Evolutionary conservation across 2,329 filamentous ascomycete species (phyloP).

Genomic region (Escovopsis sp.): DNA sequence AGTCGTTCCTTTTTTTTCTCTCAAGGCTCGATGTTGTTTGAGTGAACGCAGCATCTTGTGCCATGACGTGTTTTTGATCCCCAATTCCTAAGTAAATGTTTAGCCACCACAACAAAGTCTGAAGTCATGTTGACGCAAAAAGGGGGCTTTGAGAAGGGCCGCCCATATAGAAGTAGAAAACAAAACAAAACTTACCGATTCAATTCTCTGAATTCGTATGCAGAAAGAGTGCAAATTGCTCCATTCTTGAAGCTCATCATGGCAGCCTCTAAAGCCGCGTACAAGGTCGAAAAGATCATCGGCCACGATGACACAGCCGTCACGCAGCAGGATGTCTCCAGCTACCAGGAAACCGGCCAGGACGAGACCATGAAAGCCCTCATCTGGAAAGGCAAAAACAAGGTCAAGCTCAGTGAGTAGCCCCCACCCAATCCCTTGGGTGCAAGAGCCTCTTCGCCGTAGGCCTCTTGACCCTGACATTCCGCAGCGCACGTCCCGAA

Average conservation of each 20-base stretch:
- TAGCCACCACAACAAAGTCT: too few relatives aligned
- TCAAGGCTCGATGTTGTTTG: too few relatives aligned
- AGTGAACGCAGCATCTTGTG: too few relatives aligned
- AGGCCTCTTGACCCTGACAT: background rate
- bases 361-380: slow-evolving; percentile 63
- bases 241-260: slow-evolving; percentile 2
- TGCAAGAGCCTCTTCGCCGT: background rate
- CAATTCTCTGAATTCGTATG: too few relatives aligned
- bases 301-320: slow-evolving; percentile 53
- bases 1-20: too few relatives aligned
- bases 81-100: too few relatives aligned
- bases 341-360: slow-evolving; percentile 36
- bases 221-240: too few relatives aligned
- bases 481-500: slow-evolving; percentile 45
- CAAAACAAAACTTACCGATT: too few relatives aligned
- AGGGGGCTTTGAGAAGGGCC: too few relatives aligned
- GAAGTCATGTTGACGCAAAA: too few relatives aligned
- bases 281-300: slow-evolving; percentile 47
- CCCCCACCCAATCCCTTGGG: background rate
- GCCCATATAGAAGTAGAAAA: too few relatives aligned
- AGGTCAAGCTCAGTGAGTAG: slow-evolving; percentile 47
- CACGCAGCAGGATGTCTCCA: slow-evolving; percentile 54
- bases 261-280: slow-evolving; percentile 45
- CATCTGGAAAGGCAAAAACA: slow-evolving; percentile 71
- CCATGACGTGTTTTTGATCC: too few relatives aligned